Base-by-base conservation (phyloP, 176 grass and related monocot genomes). In the Ampelocalamus luodianensis region DNA sequence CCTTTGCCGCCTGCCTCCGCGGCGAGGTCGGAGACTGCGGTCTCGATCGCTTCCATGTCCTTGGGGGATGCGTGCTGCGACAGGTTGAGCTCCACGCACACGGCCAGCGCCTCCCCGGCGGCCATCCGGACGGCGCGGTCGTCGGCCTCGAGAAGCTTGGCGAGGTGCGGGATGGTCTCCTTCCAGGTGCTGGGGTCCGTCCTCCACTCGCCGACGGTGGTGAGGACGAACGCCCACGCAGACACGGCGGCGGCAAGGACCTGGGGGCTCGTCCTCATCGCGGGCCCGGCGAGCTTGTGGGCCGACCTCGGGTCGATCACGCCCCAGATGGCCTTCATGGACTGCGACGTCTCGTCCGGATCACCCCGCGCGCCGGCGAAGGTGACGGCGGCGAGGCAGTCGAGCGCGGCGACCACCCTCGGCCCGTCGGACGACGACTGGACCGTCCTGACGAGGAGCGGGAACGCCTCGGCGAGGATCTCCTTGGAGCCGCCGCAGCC, bases 11-110 rank as follows among this genome's bases (percentile, higher is more conserved):
- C 46, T 10, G 60, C 22, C 10, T 65, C 58, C 11, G 16, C 10
- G 26, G 68, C 38, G 2, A 79, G 74, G 13, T 72, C 75, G 6
- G 14, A 4, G 20, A 27, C 68, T 12, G 27, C 32, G 9, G 14
- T 54, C 14, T 5, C 3, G 13, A 76, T 3, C 2, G 76, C 81
- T 0, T 79, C 75, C 68, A 84, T 84, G 75, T 79, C 87, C 27
- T 84, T 23, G 1, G 67, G 75, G 15, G 76, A 34, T 14, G 27
- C 8, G 85, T 49, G 5, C 27, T 68, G 27, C 15, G 42, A 61
- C 40, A 84, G 59, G 18, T 79, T 67, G 24, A 67, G 34, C 81
- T 89, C 87, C 0, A 72, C 81, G 59, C 87, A 84, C 48, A 73
- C 68, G 0, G 68, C 81, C 4, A 89, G 17, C 58, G 38, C 66